Evolutionary conservation across 2,329 filamentous ascomycete species (phyloP).

Genomic region (Arachnopeziza araneosa): DNA sequence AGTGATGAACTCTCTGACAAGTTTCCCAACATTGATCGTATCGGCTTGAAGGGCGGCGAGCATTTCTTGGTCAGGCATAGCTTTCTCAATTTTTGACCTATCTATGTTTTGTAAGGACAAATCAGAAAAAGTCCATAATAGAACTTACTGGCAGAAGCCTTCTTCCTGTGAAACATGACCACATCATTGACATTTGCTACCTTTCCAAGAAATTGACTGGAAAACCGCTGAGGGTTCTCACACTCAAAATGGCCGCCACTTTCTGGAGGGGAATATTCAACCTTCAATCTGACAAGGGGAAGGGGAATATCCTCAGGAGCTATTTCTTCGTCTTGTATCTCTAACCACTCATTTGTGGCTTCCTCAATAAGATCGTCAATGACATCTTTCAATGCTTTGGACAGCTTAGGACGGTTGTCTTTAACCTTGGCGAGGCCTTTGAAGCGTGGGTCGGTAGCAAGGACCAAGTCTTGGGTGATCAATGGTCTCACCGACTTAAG

Average conservation of each 20-base stretch:
- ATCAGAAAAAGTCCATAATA: neutral
- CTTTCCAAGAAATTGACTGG: slow-evolving; percentile 81
- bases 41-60: slow-evolving; percentile 61
- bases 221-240: slow-evolving; percentile 95
- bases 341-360: slow-evolving; percentile 74
- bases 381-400: slow-evolving; percentile 66
- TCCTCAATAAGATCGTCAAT: slow-evolving; percentile 85
- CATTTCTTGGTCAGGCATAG: slow-evolving; percentile 59
- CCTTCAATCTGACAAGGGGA: slow-evolving; percentile 81
- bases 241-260: slow-evolving; percentile 74
- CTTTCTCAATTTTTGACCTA: slow-evolving; percentile 41
- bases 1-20: slow-evolving; percentile 81
- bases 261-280: slow-evolving; percentile 82
- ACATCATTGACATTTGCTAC: slow-evolving; percentile 95
- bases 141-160: slow-evolving; percentile 48
- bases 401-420: slow-evolving; percentile 78
- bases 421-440: slow-evolving; percentile 72
- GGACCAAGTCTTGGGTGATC: slow-evolving; percentile 73
- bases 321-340: slow-evolving; percentile 63
- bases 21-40: slow-evolving; percentile 77
- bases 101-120: slow-evolving; percentile 22
- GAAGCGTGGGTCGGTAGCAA: slow-evolving; percentile 71
- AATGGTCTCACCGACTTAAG: slow-evolving; percentile 89
- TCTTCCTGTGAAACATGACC: slow-evolving; percentile 87
- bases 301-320: slow-evolving; percentile 61